Evolutionary conservation across 75 land plant species (phyloP).

Genomic region (Picea sitchensis): DNA sequence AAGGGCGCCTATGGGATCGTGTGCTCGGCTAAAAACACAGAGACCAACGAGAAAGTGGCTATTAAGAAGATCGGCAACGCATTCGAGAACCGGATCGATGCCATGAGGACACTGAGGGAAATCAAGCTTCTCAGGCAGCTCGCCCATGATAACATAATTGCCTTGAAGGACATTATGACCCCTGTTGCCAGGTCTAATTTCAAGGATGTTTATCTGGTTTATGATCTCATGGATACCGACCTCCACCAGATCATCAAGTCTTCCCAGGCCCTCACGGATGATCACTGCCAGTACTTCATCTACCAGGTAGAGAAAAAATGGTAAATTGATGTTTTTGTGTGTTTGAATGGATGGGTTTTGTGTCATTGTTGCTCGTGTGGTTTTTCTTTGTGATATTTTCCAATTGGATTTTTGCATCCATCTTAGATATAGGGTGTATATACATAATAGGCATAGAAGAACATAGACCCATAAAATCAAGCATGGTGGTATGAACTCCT

Average conservation of each 20-base stretch:
- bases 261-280: conserved; percentile 53
- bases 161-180: conserved; percentile 55
- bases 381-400: no score
- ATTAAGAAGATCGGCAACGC: conserved; percentile 84
- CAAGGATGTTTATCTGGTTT: conserved; percentile 56
- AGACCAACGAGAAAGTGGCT: conserved; percentile 78
- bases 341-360: no score
- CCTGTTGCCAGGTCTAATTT: conserved; percentile 41
- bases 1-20: conserved; percentile 97
- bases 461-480: no score
- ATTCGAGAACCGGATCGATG: conserved; percentile 81
- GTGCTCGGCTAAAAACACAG: conserved; percentile 65
- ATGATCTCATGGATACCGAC: conserved; percentile 62
- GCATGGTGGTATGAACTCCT: no score
- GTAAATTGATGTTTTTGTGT: no score
- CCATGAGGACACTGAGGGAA: conserved; percentile 79
- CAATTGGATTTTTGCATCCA: no score
- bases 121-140: conserved; percentile 74
- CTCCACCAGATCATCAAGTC: conserved; percentile 64
- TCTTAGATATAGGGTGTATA: no score
- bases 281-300: conserved; percentile 39
- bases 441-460: no score
- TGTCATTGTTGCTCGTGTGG: no score
- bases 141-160: conserved; percentile 72
- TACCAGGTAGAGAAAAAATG: no score